Conservation (phyloP, 2,329 filamentous ascomycete species). For the Thyridium curvatum region DNA sequence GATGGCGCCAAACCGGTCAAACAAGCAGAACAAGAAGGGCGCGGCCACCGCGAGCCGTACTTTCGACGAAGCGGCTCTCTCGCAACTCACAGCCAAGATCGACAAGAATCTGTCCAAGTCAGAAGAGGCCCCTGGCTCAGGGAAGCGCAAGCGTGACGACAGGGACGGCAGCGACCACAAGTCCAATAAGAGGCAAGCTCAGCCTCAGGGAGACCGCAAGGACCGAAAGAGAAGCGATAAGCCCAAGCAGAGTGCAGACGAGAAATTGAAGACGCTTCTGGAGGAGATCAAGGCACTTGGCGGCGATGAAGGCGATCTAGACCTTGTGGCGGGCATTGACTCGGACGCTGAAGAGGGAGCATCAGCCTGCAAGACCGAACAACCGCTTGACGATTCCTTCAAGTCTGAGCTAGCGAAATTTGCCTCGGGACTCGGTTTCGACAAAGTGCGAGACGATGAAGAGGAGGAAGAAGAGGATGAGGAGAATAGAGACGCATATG, state of each 20-base stretch:
- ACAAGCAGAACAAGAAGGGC: slow-evolving; percentile 29
- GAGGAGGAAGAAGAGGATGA: slow-evolving; percentile 24
- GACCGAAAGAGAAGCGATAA: slow-evolving; percentile 10
- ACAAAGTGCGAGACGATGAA: slow-evolving; percentile 30
- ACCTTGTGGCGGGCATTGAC: slow-evolving; percentile 50
- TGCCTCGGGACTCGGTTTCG: slow-evolving; percentile 42
- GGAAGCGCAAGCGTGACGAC: slow-evolving; percentile 27
- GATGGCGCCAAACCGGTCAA: slow-evolving; percentile 17
- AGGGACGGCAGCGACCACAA: slow-evolving; percentile 19
- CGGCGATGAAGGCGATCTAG: slow-evolving; percentile 58
- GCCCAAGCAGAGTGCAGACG: slow-evolving; percentile 12
- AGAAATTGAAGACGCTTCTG: slow-evolving; percentile 31
- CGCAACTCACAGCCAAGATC: slow-evolving; percentile 49
- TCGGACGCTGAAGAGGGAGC: slow-evolving; percentile 41
- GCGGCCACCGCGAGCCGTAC: slow-evolving; percentile 11
- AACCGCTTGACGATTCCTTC: slow-evolving; percentile 21
- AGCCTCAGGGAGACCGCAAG: slow-evolving; percentile 17
- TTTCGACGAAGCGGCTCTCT: slow-evolving; percentile 46
- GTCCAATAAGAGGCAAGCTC: slow-evolving; percentile 20
- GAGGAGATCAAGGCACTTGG: slow-evolving; percentile 60
- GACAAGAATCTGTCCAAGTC: slow-evolving; percentile 41
- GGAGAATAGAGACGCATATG: slow-evolving; percentile 19
- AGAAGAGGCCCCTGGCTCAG: slow-evolving; percentile 19
- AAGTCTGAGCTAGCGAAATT: slow-evolving; percentile 46
- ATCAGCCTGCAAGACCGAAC: slow-evolving; percentile 15